Base-by-base conservation (phyloP, 495 filamentous ascomycete species). In the Hypomontagnella submonticulosa region DNA sequence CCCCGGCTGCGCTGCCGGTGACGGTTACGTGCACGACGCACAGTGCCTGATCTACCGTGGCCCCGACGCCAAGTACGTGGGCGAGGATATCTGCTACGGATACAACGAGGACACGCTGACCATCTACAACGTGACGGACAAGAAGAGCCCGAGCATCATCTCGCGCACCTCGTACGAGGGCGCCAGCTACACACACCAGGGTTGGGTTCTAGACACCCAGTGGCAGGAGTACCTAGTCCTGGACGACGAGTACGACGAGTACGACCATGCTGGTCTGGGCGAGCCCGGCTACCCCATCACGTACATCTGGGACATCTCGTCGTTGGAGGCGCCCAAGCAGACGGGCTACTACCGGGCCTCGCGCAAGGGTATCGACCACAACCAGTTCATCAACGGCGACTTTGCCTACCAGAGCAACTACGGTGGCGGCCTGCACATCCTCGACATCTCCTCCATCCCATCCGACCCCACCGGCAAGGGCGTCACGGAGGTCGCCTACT, bases 231-330 rank as follows among this genome's bases (percentile, higher is more conserved):
- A 77, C 69, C 80, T 88, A 8, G 76, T 88, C 15, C 73, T 86
- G 18, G 86, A 88, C 63, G 86, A 88, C 72, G 86, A 88, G 70
- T 78, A 81, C 65, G 86, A 88, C 67, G 86, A 88, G 75, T 59
- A 69, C 53, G 76, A 85, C 63, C 41, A 56, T 12, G 71, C 71
- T 16, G 83, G 79, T 2, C 79, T 77, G 7, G 83, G 81, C 12
- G 71, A 64, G 3, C 72, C 83, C 13, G 75, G 77, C 1, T 76
- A 73, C 56, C 76, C 86, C 2, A 81, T 83, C 12, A 81, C 82
- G 40, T 81, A 83, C 64, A 86, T 88, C 75, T 87, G 81, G 77
- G 80, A 85, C 63, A 82, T 88, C 66, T 80, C 78, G 57, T 71
- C 76, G 47, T 81, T 84, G 23, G 79, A 79, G 55, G 57, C 56